These are phyloP conservation scores for Micractinium conductrix DNA, from an alignment of 139 green algal species.

Conservation along the genomic window DNA sequence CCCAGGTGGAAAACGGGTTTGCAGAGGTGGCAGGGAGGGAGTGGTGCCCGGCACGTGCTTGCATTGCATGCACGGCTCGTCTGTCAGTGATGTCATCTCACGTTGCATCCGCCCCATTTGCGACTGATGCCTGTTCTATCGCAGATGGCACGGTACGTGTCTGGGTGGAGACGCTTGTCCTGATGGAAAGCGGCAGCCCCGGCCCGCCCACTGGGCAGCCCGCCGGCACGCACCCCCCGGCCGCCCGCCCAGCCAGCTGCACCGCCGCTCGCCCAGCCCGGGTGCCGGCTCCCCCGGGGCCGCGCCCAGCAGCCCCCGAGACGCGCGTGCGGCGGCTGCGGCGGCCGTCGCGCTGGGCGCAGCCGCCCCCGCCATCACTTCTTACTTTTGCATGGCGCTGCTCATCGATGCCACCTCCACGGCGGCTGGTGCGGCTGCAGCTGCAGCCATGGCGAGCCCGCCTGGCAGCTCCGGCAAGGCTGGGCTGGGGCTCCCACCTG, in stretches of 20 bases:
- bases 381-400: conserved; percentile 46
- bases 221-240: not conserved
- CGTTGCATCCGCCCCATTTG: not conserved
- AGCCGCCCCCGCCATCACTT: conserved; percentile 13
- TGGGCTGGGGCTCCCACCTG: too few species aligned
- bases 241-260: not conserved
- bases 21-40: too few species aligned
- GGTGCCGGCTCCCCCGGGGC: conserved; percentile 11
- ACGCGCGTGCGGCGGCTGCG: not conserved
- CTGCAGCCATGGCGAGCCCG: not conserved
- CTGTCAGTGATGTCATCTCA: too few species aligned
- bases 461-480: not conserved
- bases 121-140: not conserved
- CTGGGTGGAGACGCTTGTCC: conserved; percentile 35
- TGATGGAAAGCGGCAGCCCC: not conserved
- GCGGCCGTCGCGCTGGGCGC: conserved; percentile 6
- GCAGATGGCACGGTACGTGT: conserved; percentile 34
- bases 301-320: conserved; percentile 19
- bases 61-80: too few species aligned
- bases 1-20: too few species aligned
- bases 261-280: not conserved
- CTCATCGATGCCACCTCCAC: not conserved
- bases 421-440: not conserved
- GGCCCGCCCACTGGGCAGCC: too few species aligned
- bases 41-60: too few species aligned